Conservation (phyloP, 176 grass and related monocot species). For the Dendrocalamus sinicus region DNA sequence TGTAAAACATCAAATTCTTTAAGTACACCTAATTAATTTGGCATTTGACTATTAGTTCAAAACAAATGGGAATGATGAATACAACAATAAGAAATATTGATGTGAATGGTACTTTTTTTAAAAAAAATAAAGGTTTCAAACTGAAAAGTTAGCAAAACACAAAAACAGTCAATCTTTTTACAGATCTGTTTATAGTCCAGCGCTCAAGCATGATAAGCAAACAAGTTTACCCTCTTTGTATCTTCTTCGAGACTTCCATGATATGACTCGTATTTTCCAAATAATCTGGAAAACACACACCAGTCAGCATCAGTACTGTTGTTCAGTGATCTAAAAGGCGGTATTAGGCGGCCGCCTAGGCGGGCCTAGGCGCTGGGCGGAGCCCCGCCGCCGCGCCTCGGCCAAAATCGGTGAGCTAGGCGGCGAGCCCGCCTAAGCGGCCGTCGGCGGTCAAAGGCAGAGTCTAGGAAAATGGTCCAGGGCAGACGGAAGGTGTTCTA, state of each 20-base stretch:
- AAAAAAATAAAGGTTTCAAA: no score
- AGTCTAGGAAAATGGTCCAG: no score
- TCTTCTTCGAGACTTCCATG: conserved; percentile 95
- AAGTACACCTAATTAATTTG: not conserved
- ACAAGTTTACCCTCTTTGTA: conserved; percentile 76
- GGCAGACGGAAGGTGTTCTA: no score
- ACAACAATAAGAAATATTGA: not conserved
- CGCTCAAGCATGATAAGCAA: conserved; percentile 28
- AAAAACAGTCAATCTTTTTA: not conserved
- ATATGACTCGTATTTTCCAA: conserved; percentile 81
- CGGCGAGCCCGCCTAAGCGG: no score
- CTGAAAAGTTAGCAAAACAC: not conserved
- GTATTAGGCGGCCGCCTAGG: no score
- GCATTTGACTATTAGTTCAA: not conserved
- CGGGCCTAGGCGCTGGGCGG: no score
- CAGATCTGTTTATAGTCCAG: conserved; percentile 3
- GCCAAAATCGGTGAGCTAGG: no score
- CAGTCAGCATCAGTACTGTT: conserved; percentile 19
- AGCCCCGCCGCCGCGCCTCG: no score
- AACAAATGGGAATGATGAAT: not conserved
- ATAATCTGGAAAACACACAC: conserved; percentile 66
- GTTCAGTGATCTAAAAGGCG: no score
- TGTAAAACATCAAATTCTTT: conserved; percentile 21
- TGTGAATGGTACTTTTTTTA: not conserved
- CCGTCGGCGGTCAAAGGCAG: no score